A percentile compares a stretch with the other conserved stretches of the same genome.
These are phyloP conservation scores for Colletotrichum noveboracense DNA, from an alignment of 2,329 filamentous ascomycete genomes.

Conservation along the genomic window DNA sequence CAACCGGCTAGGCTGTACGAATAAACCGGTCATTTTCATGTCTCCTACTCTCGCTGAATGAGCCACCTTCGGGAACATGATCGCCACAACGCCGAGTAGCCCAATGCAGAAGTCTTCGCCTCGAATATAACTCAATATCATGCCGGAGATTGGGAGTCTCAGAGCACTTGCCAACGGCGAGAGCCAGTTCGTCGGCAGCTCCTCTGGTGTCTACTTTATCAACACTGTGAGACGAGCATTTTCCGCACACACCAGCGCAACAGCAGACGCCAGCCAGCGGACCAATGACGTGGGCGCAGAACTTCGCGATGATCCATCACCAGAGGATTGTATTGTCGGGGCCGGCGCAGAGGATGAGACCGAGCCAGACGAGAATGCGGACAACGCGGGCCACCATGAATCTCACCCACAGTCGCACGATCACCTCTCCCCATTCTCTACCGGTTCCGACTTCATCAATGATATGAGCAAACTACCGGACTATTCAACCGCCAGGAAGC, in stretches of 20 bases:
- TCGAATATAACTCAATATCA: background rate
- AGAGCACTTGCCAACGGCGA: slow-evolving; percentile 28
- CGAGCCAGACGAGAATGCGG: background rate
- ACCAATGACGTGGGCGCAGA: too few species aligned
- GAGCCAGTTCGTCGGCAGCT: slow-evolving; percentile 57
- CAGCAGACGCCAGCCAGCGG: slow-evolving; percentile 22
- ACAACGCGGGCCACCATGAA: background rate
- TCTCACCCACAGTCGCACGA: background rate
- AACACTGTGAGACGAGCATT: slow-evolving; percentile 60
- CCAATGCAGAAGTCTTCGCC: background rate
- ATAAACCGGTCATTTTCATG: background rate
- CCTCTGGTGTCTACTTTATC: slow-evolving; percentile 57
- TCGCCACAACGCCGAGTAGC: background rate
- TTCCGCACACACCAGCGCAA: slow-evolving; percentile 30
- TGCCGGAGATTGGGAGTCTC: slow-evolving; percentile 19
- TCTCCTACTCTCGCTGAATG: background rate
- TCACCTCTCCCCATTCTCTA: background rate
- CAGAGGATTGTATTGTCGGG: slow-evolving; percentile 19
- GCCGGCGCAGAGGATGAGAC: background rate
- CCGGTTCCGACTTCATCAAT: background rate
- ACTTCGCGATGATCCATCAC: background rate
- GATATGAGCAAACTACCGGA: background rate
- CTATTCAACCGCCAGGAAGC: slow-evolving; percentile 32
- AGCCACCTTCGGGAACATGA: background rate
- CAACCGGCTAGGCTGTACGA: background rate